These are phyloP conservation scores for Aspergillus brasiliensis DNA, from an alignment of 2,329 filamentous ascomycete genomes.

Conservation along the genomic window DNA sequence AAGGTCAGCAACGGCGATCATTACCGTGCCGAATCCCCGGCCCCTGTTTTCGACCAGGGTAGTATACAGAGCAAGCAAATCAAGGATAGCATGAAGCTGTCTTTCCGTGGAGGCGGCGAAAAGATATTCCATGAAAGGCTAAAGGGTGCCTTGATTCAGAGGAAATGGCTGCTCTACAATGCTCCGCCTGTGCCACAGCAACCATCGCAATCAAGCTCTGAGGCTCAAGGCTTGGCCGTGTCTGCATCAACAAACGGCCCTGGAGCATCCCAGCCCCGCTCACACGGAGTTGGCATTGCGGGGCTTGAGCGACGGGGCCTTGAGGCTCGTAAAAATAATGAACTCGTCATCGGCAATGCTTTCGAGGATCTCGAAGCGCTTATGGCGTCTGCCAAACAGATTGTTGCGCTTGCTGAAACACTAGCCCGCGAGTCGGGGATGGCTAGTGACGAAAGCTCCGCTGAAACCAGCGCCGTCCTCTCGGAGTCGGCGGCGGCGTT, in stretches of 20 bases:
- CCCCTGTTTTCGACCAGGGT: conserved; percentile 61
- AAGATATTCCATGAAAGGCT: conserved; percentile 88
- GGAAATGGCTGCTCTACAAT: conserved; percentile 91
- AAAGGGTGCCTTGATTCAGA: conserved; percentile 83
- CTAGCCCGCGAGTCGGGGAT: conserved; percentile 71
- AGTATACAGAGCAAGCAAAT: conserved; percentile 58
- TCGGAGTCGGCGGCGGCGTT: conserved; percentile 82
- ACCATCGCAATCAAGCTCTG: conserved; percentile 44
- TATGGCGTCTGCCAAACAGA: conserved; percentile 96
- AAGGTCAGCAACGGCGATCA: conserved; percentile 30
- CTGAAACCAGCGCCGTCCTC: conserved; percentile 73
- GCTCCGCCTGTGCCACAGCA: conserved; percentile 83
- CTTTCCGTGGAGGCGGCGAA: conserved; percentile 85
- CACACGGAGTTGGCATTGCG: conserved; percentile 81
- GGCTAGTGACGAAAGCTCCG: conserved; percentile 59
- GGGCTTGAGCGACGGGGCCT: conserved; percentile 84
- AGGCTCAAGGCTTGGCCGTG: conserved; percentile 33
- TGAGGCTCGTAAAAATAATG: conserved; percentile 87
- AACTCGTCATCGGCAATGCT: conserved; percentile 85
- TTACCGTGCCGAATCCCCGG: conserved; percentile 72
- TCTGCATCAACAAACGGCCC: conserved; percentile 23
- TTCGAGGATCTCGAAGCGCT: conserved; percentile 96
- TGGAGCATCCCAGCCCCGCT: conserved; percentile 30
- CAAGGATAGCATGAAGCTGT: conserved; percentile 81
- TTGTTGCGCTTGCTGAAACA: conserved; percentile 86